Base-by-base conservation (phyloP, 805 yeast genomes). In the Citeromyces matritensis region DNA sequence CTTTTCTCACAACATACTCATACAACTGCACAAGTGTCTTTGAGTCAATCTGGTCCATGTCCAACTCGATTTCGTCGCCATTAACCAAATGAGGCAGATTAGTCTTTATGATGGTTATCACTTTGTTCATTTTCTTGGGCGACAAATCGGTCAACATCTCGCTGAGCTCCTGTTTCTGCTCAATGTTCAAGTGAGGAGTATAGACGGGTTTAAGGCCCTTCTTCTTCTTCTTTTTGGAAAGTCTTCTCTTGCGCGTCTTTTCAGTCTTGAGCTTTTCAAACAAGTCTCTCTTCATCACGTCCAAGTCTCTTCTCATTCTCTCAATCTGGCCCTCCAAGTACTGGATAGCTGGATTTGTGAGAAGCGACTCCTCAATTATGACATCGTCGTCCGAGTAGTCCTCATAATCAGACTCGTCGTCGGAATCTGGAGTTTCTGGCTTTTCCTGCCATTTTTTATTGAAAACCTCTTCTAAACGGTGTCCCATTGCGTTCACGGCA, bases 401-500 rank as follows among this genome's bases (percentile, higher is more conserved):
- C 12, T 48, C 53, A 8, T 43, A 51, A 11, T 50, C 57, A 21
- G 73, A 82, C 36, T 55, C 68, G 31, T 71, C 63, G 35, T 62
- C 55, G 11, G 65, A 57, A 14, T 67, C 63, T 2, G 70, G 67
- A 3, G 81, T 73, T 9, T 73, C 63, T 12, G 95, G 95, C 51
- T 76, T 73, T 41, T 83, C 85, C 15, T 72, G 67, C 96, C 97
- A 88, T 51, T 74, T 77, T 45, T 80, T 75, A 44, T 84, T 80
- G 48, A 88, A 91, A 3, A 81, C 69, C 17, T 75, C 76, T 54
- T 91, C 96, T 34, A 91, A 60, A 43, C 85, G 68, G 51, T 83
- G 94, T 12, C 97, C 98, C 94, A 91, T 80, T 67, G 72, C 69
- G 52, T 86, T 84, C 24, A 91, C 98, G 30, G 94, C 94, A 4